These are phyloP conservation scores for Talaromyces thailandensis DNA, from an alignment of 495 filamentous ascomycete species.

Conservation along the genomic window DNA sequence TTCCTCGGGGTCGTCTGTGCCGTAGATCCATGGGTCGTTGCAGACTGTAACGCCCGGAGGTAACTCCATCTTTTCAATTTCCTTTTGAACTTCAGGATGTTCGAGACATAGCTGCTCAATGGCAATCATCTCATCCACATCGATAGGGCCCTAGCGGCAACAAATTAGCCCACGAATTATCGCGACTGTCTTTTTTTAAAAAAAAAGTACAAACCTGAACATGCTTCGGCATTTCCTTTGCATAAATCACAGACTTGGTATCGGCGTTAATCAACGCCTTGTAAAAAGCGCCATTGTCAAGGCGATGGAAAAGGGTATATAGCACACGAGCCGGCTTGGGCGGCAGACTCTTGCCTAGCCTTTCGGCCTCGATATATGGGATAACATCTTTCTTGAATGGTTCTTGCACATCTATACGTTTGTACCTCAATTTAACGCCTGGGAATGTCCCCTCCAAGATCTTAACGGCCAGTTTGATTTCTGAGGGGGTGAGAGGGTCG, in stretches of 20 bases:
- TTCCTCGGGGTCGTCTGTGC: constrained; percentile 27
- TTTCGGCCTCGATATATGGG: constrained; percentile 16
- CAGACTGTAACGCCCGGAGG: constrained; percentile 30
- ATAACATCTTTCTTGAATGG: constrained; percentile 20
- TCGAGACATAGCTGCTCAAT: constrained; percentile 30
- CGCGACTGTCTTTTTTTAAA: background rate
- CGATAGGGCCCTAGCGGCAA: constrained; percentile 23
- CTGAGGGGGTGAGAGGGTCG: constrained; percentile 29
- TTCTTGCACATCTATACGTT: constrained; percentile 31
- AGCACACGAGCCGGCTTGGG: constrained; percentile 17
- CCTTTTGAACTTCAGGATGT: constrained; percentile 32
- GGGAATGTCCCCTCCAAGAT: constrained; percentile 28
- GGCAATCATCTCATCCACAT: constrained; percentile 32
- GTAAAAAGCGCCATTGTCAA: constrained; percentile 28
- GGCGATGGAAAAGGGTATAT: constrained; percentile 32
- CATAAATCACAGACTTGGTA: constrained; percentile 21
- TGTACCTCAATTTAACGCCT: constrained; percentile 24
- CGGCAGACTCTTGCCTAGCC: background rate
- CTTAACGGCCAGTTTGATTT: constrained; percentile 30
- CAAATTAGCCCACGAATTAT: background rate
- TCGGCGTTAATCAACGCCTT: constrained; percentile 30
- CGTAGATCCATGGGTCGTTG: constrained; percentile 39
- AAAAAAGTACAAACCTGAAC: constrained; percentile 21
- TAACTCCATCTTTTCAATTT: constrained; percentile 34
- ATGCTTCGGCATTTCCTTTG: constrained; percentile 29